Conservation (phyloP, 2,329 filamentous ascomycete species). For the Xylariaceae sp. region DNA sequence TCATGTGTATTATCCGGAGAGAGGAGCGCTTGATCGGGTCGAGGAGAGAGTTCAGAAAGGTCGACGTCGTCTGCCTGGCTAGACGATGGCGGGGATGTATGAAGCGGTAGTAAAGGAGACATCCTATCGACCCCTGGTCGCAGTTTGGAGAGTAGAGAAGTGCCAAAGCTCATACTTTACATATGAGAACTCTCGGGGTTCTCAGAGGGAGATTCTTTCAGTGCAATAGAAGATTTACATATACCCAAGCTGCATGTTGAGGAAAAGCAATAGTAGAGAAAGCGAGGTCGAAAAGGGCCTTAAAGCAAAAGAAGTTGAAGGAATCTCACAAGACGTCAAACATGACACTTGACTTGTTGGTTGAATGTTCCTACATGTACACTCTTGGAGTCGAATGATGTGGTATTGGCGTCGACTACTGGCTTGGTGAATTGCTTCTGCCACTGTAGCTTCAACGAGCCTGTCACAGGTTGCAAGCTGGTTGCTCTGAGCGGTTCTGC, state of each 20-base stretch:
- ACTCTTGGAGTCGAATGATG: neutral
- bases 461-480: too few species aligned
- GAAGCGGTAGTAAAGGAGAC: constrained; percentile 28
- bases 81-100: constrained; percentile 24
- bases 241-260: neutral
- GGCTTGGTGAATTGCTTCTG: neutral
- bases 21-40: constrained; percentile 34
- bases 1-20: constrained; percentile 17
- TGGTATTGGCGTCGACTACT: neutral
- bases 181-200: neutral
- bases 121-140: constrained; percentile 28
- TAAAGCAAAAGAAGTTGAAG: neutral
- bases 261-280: neutral
- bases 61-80: constrained; percentile 32
- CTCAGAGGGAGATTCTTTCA: too few species aligned
- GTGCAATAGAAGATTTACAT: constrained; percentile 1
- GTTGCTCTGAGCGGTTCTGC: too few species aligned
- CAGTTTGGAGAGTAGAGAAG: constrained; percentile 33
- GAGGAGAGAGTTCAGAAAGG: constrained; percentile 36
- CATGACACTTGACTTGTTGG: neutral
- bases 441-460: neutral
- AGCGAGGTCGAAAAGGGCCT: neutral
- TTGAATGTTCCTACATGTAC: neutral
- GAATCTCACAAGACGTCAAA: neutral
- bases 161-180: constrained; percentile 31